Evolutionary conservation across 106 monocot genomes (phyloP).

Genomic region (Cymbidium sinense): DNA sequence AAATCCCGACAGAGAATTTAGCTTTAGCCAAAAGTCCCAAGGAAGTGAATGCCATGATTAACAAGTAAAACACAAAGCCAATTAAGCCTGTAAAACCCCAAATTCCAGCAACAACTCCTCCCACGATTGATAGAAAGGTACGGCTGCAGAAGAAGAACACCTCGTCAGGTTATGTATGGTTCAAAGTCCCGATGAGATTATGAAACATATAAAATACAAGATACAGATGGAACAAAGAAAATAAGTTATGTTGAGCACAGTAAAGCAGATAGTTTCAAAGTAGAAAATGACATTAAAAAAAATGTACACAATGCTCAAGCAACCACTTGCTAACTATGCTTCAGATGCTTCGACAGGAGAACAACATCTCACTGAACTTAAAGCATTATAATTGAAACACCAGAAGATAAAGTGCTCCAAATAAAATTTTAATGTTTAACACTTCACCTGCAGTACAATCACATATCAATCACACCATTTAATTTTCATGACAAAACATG

Average conservation of each 20-base stretch:
- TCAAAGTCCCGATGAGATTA: not conserved
- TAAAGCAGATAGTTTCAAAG: not conserved
- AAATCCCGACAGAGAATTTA: conserved; percentile 63
- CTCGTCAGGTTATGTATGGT: not conserved
- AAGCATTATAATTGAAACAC: not conserved
- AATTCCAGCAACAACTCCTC: conserved; percentile 94
- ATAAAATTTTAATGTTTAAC: not conserved
- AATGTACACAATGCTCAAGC: not conserved
- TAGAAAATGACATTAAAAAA: not conserved
- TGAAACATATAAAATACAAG: not conserved
- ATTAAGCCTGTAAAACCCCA: conserved; percentile 88
- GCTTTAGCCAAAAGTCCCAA: conserved; percentile 76
- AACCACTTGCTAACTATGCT: not conserved
- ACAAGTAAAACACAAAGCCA: conserved; percentile 83
- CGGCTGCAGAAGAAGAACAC: conserved; percentile 56
- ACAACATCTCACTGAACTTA: not conserved
- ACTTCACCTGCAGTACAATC: not conserved
- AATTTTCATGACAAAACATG: no score
- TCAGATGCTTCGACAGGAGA: not conserved
- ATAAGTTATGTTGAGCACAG: not conserved
- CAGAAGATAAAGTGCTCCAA: not conserved
- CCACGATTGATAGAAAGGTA: conserved; percentile 90
- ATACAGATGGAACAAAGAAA: not conserved
- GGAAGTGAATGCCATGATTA: conserved; percentile 74
- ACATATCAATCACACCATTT: no score